A percentile compares a stretch with the other conserved stretches of the same genome.
Evolutionary conservation across 352 stramenopile species (phyloP).

Genomic region (Pythium vanterpoolii): DNA sequence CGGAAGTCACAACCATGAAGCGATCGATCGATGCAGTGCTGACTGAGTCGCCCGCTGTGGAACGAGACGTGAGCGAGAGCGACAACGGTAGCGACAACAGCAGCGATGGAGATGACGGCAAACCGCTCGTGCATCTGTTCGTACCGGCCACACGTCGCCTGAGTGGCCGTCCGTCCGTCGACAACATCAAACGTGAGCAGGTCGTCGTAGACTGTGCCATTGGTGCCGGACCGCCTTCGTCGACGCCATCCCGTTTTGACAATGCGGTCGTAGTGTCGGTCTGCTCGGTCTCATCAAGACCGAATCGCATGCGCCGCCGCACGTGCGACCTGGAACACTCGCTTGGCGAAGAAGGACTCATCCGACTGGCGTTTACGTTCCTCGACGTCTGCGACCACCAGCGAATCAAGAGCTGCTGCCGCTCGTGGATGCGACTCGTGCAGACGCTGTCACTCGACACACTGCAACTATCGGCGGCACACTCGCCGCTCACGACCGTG

Average conservation of each 20-base stretch:
- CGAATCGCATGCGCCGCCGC: slow-evolving; percentile 15
- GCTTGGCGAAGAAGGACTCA: slow-evolving; percentile 55
- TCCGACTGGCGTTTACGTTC: slow-evolving; percentile 61
- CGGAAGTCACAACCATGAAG: slow-evolving; percentile 10
- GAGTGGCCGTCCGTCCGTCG: not conserved
- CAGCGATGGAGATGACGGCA: not conserved
- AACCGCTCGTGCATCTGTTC: slow-evolving; percentile 15
- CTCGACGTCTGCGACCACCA: slow-evolving; percentile 79
- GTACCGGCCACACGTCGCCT: slow-evolving; percentile 7
- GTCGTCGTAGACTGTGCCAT: not conserved
- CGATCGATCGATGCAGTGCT: slow-evolving; percentile 19
- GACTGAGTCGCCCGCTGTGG: not conserved
- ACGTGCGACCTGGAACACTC: slow-evolving; percentile 36
- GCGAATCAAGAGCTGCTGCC: slow-evolving; percentile 45
- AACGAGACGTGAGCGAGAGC: not conserved
- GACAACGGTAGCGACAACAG: slow-evolving; percentile 5
- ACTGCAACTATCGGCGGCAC: slow-evolving; percentile 51
- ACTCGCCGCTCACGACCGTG: slow-evolving; percentile 43
- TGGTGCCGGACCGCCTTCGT: not conserved
- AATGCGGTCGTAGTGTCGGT: not conserved
- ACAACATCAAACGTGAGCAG: not conserved
- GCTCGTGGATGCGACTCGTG: slow-evolving; percentile 61
- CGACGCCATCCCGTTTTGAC: not conserved
- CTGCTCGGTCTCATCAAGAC: slow-evolving; percentile 7
- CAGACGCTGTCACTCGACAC: slow-evolving; percentile 61